Base-by-base conservation (phyloP, 345 rosid species). In the Syzygium oleosum region DNA sequence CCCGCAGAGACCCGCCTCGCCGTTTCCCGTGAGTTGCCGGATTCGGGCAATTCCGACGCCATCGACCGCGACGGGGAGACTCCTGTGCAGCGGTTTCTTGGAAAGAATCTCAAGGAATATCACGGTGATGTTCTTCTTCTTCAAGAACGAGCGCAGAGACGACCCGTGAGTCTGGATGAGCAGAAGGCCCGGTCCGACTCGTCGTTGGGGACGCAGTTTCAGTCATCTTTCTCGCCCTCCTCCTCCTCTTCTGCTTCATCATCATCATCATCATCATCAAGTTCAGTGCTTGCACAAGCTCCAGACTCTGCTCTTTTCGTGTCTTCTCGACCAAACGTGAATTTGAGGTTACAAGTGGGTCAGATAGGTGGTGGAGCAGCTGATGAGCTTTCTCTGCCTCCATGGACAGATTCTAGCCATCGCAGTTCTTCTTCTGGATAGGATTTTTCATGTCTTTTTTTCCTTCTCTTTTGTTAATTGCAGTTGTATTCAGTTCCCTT, bases 1-100 rank as follows among this genome's bases (percentile, higher is more conserved):
- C 80, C 80, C 10, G 49, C 92, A 17, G 85, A 89, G 90, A 92
- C 94, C 6, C 86, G 80, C 91, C 89, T 94, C 51, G 27, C 41
- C 5, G 2, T 84, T 16, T 4, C 58, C 51, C 34, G 23, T 38
- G 51, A 29, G 21, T 84, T 90, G 84, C 88, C 88, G 17, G 58
- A 88, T 34, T 84, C 91, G 58, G 52, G 90, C 51, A 34, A 41
- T 27, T 90, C 94, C 63, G n/a, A 51, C 14, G 54, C 56, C 22
- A 9, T 9, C 23, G 12, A 51, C 58, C 3, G 41, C 41, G 56
- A 84, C 12, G 85, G 85, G 85, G 25, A 52, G 54, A 10, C 83
- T 38, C 85, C 85, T 14, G 54, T 1, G 85, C 85, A 15, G 58
- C 85, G 21, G 41, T 13, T 15, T 52, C 43, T n/a, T 15, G 49